Evolutionary conservation across 805 yeast species (phyloP).

Genomic region (Candida insectalens): DNA sequence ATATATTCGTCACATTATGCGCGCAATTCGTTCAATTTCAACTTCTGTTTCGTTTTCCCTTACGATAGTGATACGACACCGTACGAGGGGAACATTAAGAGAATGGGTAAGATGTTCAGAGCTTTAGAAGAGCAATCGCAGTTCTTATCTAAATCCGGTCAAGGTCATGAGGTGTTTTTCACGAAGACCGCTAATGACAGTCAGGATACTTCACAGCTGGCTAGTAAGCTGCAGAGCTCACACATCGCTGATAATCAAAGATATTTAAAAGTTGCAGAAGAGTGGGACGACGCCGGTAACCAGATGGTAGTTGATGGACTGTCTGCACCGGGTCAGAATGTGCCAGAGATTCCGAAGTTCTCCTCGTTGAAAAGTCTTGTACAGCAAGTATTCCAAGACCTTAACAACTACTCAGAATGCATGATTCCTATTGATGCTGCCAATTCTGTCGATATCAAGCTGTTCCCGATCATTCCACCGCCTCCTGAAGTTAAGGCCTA

Average conservation of each 20-base stretch:
- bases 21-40: slow-evolving; percentile 87
- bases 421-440: slow-evolving; percentile 86
- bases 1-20: slow-evolving; percentile 68
- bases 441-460: slow-evolving; percentile 83
- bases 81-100: slow-evolving; percentile 73
- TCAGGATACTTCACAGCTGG: slow-evolving; percentile 2
- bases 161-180: slow-evolving; percentile 34
- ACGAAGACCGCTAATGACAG: slow-evolving; percentile 15
- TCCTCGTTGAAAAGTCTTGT: slow-evolving; percentile 64
- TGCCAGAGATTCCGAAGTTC: slow-evolving; percentile 19
- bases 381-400: slow-evolving; percentile 87
- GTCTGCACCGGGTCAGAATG: slow-evolving; percentile 9
- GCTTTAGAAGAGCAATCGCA: slow-evolving; percentile 86
- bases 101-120: slow-evolving; percentile 82
- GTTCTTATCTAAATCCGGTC: slow-evolving; percentile 49
- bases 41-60: slow-evolving; percentile 85
- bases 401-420: slow-evolving; percentile 93
- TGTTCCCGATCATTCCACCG: slow-evolving; percentile 82
- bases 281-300: slow-evolving; percentile 18
- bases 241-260: slow-evolving; percentile 13
- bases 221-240: slow-evolving; percentile 3
- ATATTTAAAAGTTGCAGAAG: slow-evolving; percentile 23
- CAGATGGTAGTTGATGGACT: slow-evolving; percentile 13
- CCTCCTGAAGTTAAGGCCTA: slow-evolving; percentile 68
- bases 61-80: slow-evolving; percentile 75